Base-by-base conservation (phyloP, 1,284 basidiomycete genomes). In the Ustilago hordei region DNA sequence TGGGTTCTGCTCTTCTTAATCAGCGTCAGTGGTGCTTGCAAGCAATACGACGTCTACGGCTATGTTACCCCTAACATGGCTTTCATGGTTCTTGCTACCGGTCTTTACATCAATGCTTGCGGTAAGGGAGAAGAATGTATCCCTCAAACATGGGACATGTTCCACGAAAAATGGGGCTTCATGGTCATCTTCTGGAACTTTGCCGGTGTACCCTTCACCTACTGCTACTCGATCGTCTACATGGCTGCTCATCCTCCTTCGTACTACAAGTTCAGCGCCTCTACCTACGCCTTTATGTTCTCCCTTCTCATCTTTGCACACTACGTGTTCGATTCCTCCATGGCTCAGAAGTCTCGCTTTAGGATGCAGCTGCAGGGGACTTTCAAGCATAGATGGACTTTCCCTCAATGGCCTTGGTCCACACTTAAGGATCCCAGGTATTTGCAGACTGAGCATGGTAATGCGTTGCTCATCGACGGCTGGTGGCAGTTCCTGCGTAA, bases 291-390 rank as follows among this genome's bases (percentile, higher is more conserved):
- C 63, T 81, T 91, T 57, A 65, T 82, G 70, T 83, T 35, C 41
- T 64, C 75, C 59, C 68, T 84, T 47, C 81, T 86, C 19, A 67
- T 86, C 45, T 75, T 81, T 59, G 58, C 60, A 31, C 75, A 84
- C 60, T 71, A 58, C 55, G 58, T 78, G 80, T 98, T 94, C 89
- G 96, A 99, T 85, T 92, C 93, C 13, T 90, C 94, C 8, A 98
- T 97, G 94, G 91, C 95, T 3, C 96, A 99, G 86, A 99, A 99
- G 89, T 95, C 94, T 75, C 91, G 92, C 75, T 98, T 98, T 91
- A 96, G 97, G 87, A 96, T 98, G 92, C 93, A 97, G 86, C 92
- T 93, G 48, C 94, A 87, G 65, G 86, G 95, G 84, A 95, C 94
- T 38, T 93, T 93, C 80, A 92, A 91, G 84, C 90, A 90, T 61